Base-by-base conservation (phyloP, 2,329 filamentous ascomycete species). In the Trichoderma sp. region DNA sequence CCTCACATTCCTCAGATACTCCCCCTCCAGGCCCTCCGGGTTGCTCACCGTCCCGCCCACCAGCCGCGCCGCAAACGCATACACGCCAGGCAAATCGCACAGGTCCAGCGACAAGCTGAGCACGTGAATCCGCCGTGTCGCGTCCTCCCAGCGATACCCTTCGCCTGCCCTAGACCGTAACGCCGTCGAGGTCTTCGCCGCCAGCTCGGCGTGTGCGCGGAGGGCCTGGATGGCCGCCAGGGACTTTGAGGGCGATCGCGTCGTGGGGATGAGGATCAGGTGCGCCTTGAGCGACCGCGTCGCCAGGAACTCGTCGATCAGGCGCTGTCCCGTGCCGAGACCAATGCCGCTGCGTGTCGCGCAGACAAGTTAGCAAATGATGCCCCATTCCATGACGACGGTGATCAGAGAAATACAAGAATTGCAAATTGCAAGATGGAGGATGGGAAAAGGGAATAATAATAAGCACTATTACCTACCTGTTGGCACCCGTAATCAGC, bases 281-380 rank as follows among this genome's bases (percentile, higher is more conserved):
- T 92, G 89, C 71, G 93, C 87, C 34, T 86, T 85, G 63, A 89
- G 84, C 34, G 92, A 88, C 43, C 89, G 90, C 14, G 89, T 89
- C 72, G 86, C 84, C 73, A 97, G 89, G 84, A 97, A 98, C 77
- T 97, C 93, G 84, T 97, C 93, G 76, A 97, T 95, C 71, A 97
- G 86, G 73, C 94, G 93, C 78, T 92, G 90, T 80, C 92, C 93
- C 76, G 93, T 94, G 70, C 92, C 91, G 77, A 95, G 92, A 58
- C 95, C 95, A 58, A 98, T 90, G 73, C 95, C 95, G 80, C 95
- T 98, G 81, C 36, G 28, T 39, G 30, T 43, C 30, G 39, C 30
- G 28, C 57, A 28, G n/a, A n/a, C 21, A 8, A 14, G 63, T 72
- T 56, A 72, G 70, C 71, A 51, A 51, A 32, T 4, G 2, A 39